Evolutionary conservation across 768 basidiomycete species (phyloP), one percentile per base, ranked within the genome.

Genomic region (Leccinellum luteum): DNA sequence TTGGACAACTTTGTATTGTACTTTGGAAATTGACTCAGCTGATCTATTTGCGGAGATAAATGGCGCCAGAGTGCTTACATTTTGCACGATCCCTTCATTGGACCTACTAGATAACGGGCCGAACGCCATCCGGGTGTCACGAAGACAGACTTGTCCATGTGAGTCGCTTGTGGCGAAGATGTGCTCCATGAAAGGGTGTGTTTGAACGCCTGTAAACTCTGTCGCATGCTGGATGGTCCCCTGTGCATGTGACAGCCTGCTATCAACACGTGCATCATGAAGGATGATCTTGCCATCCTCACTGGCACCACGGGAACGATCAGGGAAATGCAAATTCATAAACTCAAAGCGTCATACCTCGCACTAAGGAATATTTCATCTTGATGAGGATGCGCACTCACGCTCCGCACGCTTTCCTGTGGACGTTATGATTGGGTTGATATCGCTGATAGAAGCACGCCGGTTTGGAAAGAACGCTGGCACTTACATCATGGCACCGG

Each of bases 71-170:
- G 17, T 3, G 31, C 47, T 55, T 19, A 55, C 61, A 48, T 17
- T 77, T 56, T 79, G 80, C 8, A 89, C 82, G 1, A 87, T 74
- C 0, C 88, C 87, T 13, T 80, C 69, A 17, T 75, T 69, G 3
- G 79, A 75, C 34, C 83, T 70, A 12, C 68, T 69, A 17, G 69
- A 69, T 19, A 69, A 62, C 45, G 84, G 76, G 19, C 86, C 85
- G 69, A 90, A 92, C 0, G 87, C 81, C 86, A 90, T 90, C 13
- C 90, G 78, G 15, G 75, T 73, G 69, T 92, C 90, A 15, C 87
- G 82, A 56, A 92, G 80, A 61, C 79, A 83, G 3, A 90, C 84
- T 23, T 72, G 70, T 4, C 90, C 89, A 15, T 65, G 70, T 12
- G 66, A 73, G 60, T 90, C 86, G 55, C 85, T 82, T 3, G 85